phyloP scores from a whole-genome alignment of 139 green algal genomes.

The Picochlorum costavermella region DNA sequence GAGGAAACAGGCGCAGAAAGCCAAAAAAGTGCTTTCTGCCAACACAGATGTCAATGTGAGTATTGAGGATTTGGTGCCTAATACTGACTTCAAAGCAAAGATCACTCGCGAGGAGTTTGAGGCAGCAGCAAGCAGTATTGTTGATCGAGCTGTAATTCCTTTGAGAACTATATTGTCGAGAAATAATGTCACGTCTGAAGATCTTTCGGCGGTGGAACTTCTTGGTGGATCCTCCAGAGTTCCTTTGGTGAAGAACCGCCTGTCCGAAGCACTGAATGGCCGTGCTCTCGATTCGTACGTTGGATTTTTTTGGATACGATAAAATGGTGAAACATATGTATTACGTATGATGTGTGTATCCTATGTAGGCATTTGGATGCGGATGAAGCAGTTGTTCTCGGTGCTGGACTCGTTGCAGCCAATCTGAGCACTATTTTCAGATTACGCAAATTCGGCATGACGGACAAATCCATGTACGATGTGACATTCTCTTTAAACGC shows the following conservation, averaged over 20 bases:
- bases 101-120: slow-evolving; percentile 73
- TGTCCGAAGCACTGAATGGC: slow-evolving; percentile 64
- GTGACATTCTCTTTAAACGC: slow-evolving; percentile 40
- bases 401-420: slow-evolving; percentile 84
- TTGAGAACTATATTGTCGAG: slow-evolving; percentile 60
- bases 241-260: slow-evolving; percentile 61
- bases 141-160: slow-evolving; percentile 41
- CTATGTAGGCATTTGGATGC: slow-evolving; percentile 82
- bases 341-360: neutral
- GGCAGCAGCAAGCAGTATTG: slow-evolving; percentile 60
- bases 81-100: slow-evolving; percentile 73
- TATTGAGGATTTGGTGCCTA: slow-evolving; percentile 84
- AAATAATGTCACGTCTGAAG: slow-evolving; percentile 49
- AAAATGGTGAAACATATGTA: neutral
- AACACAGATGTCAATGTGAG: slow-evolving; percentile 82
- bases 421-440: slow-evolving; percentile 94
- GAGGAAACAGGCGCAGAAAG: slow-evolving; percentile 69
- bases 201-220: slow-evolving; percentile 77
- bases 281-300: slow-evolving; percentile 42
- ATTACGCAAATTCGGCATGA: slow-evolving; percentile 87
- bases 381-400: slow-evolving; percentile 90
- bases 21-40: slow-evolving; percentile 94
- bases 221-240: slow-evolving; percentile 80
- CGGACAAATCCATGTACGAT: slow-evolving; percentile 69
- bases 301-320: slow-evolving; percentile 27